These are phyloP conservation scores for Triticum timopheevii DNA, from an alignment of 176 grass and related monocot genomes.

Conservation along the genomic window DNA sequence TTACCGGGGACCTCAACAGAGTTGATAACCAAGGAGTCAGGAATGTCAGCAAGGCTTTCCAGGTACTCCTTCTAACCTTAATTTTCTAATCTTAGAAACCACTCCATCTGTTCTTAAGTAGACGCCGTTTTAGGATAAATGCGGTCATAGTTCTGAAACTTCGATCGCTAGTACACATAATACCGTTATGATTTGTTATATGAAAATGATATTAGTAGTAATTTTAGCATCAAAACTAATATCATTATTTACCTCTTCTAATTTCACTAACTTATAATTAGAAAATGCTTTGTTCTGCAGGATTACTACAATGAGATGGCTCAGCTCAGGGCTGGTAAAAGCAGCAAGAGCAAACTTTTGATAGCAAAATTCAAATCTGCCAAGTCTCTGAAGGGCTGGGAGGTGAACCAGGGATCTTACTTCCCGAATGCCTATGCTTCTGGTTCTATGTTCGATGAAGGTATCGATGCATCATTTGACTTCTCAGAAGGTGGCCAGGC, in stretches of 20 bases:
- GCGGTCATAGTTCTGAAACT: background rate
- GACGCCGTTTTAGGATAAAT: background rate
- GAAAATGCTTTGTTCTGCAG: constrained; percentile 41
- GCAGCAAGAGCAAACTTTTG: constrained; percentile 97
- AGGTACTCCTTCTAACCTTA: constrained; percentile 47
- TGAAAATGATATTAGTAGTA: background rate
- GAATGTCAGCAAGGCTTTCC: constrained; percentile 87
- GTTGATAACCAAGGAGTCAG: constrained; percentile 92
- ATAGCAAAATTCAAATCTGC: constrained; percentile 93
- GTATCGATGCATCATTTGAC: constrained; percentile 83
- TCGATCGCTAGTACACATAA: background rate
- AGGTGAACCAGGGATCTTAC: constrained; percentile 75
- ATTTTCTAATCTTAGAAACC: constrained; percentile 3
- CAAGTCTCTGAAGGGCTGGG: constrained; percentile 73
- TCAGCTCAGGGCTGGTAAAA: constrained; percentile 94
- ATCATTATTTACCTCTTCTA: too few relatives aligned
- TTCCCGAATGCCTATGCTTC: constrained; percentile 60
- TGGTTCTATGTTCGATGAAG: constrained; percentile 71
- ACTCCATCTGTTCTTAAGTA: background rate
- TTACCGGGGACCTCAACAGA: constrained; percentile 92
- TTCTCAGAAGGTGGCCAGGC: constrained; percentile 61
- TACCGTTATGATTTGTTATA: background rate
- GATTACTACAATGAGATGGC: constrained; percentile 95
- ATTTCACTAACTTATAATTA: background rate
- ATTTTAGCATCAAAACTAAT: background rate